These are phyloP conservation scores for Euptelea pleiosperma DNA, from an alignment of 164 flowering plant genomes.

Conservation along the genomic window DNA sequence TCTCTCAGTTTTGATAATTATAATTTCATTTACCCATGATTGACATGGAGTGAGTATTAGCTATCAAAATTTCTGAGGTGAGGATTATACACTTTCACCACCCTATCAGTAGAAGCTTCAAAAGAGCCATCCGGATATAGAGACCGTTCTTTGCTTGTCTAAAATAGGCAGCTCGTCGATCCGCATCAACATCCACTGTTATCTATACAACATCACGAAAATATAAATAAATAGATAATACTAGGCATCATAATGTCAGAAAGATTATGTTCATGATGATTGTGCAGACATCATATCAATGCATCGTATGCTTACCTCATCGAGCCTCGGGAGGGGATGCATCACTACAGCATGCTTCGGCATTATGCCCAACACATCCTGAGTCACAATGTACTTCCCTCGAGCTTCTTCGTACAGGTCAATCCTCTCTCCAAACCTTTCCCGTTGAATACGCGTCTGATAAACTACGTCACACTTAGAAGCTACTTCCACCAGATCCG, in stretches of 20 bases:
- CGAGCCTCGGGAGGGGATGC: slow-evolving; percentile 99
- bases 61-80: slow-evolving; percentile 13
- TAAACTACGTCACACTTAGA: slow-evolving; percentile 94
- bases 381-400: slow-evolving; percentile 88
- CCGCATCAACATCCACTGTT: slow-evolving; percentile 83
- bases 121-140: slow-evolving; percentile 88
- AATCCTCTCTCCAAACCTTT: slow-evolving; percentile 78
- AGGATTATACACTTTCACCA: slow-evolving; percentile 47
- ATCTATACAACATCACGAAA: slow-evolving; percentile 45
- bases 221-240: neutral
- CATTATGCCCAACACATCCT: slow-evolving; percentile 55
- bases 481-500: slow-evolving; percentile 83
- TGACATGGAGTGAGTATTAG: neutral
- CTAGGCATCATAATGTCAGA: neutral
- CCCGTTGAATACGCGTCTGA: slow-evolving; percentile 95
- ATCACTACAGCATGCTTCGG: slow-evolving; percentile 89
- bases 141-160: slow-evolving; percentile 99
- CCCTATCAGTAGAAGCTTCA: slow-evolving; percentile 91
- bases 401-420: slow-evolving; percentile 90
- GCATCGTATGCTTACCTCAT: slow-evolving; percentile 54
- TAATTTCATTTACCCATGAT: neutral
- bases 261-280: neutral
- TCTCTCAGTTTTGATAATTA: no score
- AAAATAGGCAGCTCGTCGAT: slow-evolving; percentile 97
- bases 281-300: neutral